Base-by-base conservation (phyloP, 805 yeast genomes). In the Torulaspora maleeae region DNA sequence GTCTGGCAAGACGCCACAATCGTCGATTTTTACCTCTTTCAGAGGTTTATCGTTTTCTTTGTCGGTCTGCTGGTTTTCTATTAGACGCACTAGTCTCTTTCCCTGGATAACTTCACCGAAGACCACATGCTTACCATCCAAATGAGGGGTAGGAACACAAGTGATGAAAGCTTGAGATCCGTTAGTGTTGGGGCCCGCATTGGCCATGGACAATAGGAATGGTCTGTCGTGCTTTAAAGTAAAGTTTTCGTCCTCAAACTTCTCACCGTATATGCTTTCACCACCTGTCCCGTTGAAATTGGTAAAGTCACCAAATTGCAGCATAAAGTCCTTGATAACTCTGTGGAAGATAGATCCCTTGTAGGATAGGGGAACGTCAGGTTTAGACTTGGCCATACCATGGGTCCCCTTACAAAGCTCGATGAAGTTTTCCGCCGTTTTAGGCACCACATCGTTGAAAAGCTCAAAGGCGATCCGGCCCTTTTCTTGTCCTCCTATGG, bases 91-190 rank as follows among this genome's bases (percentile, higher is more conserved):
- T 25, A 87, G 66, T 6, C 88, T 79, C 64, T 86, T 90, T 33
- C 97, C 97, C 35, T 76, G 68, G 40, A 91, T 68, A 30, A 93
- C 89, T 64, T 85, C 80, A 51, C 99, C 99, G 64, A 93, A 93
- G 2, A 93, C 98, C 42, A 90, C 97, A 65, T 93, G 99, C 66
- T 91, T 91, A 20, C 91, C 95, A 63, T 93, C 91, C 54, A 93
- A 77, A 67, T 91, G 98, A 5, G 98, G 96, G 1, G 97, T 88
- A 34, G 88, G 82, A 2, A 80, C 93, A 2, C 96, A 87, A 22
- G 99, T 91, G 58, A 91, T 81, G 66, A 91, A 91, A 59, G 88
- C 93, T 68, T 91, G 98, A 2, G 96, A 88, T 1, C 98, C 98
- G 62, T 93, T 93, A 39, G 98, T 91, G 65, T 83, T 80, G 48